Conservation (phyloP, 1,284 basidiomycete species). For the Microbotryum lychnidis-dioicae region DNA sequence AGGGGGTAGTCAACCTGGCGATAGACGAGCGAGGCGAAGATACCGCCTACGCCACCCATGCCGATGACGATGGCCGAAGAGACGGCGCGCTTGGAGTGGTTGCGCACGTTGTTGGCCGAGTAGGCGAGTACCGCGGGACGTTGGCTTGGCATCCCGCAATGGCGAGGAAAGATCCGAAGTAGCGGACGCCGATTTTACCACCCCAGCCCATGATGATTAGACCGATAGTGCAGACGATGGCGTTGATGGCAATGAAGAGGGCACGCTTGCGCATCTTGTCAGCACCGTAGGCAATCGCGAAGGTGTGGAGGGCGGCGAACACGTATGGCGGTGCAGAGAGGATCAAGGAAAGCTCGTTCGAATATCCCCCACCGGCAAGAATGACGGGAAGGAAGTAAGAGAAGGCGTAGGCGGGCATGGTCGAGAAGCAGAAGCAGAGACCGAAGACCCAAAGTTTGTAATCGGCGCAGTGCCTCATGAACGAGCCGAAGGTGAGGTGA, state of each 20-base stretch:
- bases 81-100: constrained; percentile 40
- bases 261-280: constrained; percentile 41
- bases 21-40: constrained; percentile 41
- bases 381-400: constrained; percentile 44
- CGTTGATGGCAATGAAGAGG: constrained; percentile 39
- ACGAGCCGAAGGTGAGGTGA: constrained; percentile 38
- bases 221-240: constrained; percentile 39
- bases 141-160: constrained; percentile 39
- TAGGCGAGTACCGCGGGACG: constrained; percentile 39
- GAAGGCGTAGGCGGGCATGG: constrained; percentile 29
- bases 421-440: constrained; percentile 38
- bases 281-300: constrained; percentile 38
- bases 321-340: constrained; percentile 44
- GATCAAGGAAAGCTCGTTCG: constrained; percentile 35
- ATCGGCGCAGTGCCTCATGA: constrained; percentile 38
- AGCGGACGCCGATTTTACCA: constrained; percentile 5
- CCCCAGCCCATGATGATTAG: constrained; percentile 40
- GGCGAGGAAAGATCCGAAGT: constrained; percentile 29
- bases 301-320: constrained; percentile 36
- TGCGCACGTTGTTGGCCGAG: constrained; percentile 43
- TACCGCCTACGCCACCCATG: constrained; percentile 55
- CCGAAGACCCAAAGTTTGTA: constrained; percentile 45
- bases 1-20: constrained; percentile 33
- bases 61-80: constrained; percentile 55
- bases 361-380: constrained; percentile 42